Conservation (phyloP, 2,329 filamentous ascomycete species). For the Fusarium nodosum region DNA sequence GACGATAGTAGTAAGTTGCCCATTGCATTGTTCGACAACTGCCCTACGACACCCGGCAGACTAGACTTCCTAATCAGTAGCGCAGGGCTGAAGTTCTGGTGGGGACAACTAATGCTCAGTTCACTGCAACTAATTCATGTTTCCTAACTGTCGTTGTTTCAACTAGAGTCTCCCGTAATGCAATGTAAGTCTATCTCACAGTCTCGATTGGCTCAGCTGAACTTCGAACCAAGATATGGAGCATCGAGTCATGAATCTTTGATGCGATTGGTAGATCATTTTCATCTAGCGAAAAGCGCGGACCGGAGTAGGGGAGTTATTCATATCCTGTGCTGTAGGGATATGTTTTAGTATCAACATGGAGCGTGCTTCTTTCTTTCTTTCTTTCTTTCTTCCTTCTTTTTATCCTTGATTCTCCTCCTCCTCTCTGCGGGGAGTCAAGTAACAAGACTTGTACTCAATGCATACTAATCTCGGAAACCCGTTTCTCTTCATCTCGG, state of each 20-base stretch:
- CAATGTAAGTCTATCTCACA: slow-evolving; percentile 14
- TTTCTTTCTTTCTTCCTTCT: not conserved
- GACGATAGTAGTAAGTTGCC: not conserved
- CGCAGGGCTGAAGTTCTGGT: slow-evolving; percentile 19
- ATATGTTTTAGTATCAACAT: slow-evolving; percentile 33
- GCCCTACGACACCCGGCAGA: not conserved
- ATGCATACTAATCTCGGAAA: slow-evolving; percentile 4
- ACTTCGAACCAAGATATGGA: not conserved
- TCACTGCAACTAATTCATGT: not conserved
- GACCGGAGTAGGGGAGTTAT: not conserved
- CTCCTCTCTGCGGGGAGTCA: not conserved
- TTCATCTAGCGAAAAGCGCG: not conserved
- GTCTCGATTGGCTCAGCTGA: slow-evolving; percentile 8
- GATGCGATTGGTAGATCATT: slow-evolving; percentile 3
- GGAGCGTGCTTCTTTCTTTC: slow-evolving; percentile 14
- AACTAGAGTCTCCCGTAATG: slow-evolving; percentile 17
- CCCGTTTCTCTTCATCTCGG: not conserved
- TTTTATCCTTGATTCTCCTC: not conserved
- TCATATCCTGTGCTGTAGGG: slow-evolving; percentile 10
- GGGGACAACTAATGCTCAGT: slow-evolving; percentile 2
- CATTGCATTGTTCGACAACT: not conserved
- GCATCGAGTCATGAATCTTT: not conserved
- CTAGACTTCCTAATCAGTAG: not conserved
- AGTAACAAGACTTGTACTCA: not conserved
- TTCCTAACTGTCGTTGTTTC: slow-evolving; percentile 20